phyloP scores from a whole-genome alignment of 1,284 basidiomycete genomes.

The Mycosarcoma maydis region DNA sequence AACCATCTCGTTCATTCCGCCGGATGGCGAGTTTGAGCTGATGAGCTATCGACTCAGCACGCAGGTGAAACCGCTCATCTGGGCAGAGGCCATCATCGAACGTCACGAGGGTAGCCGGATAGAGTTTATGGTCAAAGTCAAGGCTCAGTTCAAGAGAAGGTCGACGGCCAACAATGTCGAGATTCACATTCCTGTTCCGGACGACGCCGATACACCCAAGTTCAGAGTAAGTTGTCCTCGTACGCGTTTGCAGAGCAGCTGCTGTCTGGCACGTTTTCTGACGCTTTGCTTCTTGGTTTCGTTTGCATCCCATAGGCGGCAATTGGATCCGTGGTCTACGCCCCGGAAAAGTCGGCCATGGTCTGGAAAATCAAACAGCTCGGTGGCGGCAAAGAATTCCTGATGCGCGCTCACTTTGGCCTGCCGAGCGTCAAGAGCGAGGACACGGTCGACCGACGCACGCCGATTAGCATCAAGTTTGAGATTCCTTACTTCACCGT shows the following conservation, averaged over 20 bases:
- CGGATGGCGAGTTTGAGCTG: slow-evolving; percentile 97
- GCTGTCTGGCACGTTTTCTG: neutral
- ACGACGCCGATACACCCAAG: slow-evolving; percentile 97
- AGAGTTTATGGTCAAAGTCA: slow-evolving; percentile 98
- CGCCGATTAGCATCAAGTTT: slow-evolving; percentile 95
- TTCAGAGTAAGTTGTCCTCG: slow-evolving; percentile 72
- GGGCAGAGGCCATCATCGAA: slow-evolving; percentile 97
- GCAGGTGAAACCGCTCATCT: slow-evolving; percentile 95
- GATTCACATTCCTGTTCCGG: slow-evolving; percentile 96
- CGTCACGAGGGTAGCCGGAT: slow-evolving; percentile 91
- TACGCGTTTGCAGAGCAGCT: neutral
- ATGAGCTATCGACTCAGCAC: slow-evolving; percentile 97
- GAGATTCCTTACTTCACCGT: slow-evolving; percentile 96
- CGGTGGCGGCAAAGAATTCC: slow-evolving; percentile 64
- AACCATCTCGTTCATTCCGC: slow-evolving; percentile 98
- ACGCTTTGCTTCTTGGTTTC: neutral
- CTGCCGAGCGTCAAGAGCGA: slow-evolving; percentile 69
- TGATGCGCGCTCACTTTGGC: slow-evolving; percentile 67
- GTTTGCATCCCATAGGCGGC: slow-evolving; percentile 28
- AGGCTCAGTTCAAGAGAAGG: slow-evolving; percentile 95
- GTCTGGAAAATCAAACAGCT: slow-evolving; percentile 68
- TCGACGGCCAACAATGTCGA: slow-evolving; percentile 98
- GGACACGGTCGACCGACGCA: slow-evolving; percentile 81
- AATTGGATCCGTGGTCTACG: slow-evolving; percentile 63
- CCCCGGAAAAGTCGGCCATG: slow-evolving; percentile 66